Base-by-base conservation (phyloP, 2,329 filamentous ascomycete genomes). In the Epicoccum nigrum region DNA sequence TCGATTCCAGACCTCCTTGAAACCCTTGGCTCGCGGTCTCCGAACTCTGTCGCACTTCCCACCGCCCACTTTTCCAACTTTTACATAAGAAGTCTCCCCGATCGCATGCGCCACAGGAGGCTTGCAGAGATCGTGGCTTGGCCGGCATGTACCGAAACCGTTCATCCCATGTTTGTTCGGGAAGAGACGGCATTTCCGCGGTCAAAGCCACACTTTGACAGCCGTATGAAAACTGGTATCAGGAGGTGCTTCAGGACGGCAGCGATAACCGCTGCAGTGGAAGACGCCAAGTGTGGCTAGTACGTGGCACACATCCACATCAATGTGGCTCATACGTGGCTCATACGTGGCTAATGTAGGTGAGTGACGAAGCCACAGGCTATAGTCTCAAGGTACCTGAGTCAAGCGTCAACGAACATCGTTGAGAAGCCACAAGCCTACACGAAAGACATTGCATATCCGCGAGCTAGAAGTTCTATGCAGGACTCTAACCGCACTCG, bases 1-100 rank as follows among this genome's bases (percentile, higher is more conserved):
- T 28, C 28, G 38, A 47, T 47, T 21, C 34, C 43, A 47, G 38
- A 52, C 49, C 31, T 19, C 11, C 30, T 44, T 38, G 33, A 52
- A 47, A 52, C 49, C 38, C 49, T 52, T 52, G 49, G 44, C 49
- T 27, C 31, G 21, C 16, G 17, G 32, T 47, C 43, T 47, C 38
- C 43, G 30, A 32, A 27, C 9, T 40, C 20, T 8, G 8, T 31
- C 43, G 23, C 33, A 42, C n/a, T 13, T 54, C 41, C 27, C 6
- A 15, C 19, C 32, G 27, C 31, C 31, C 31, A 45, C 45, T 42
- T 54, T 33, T 37, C 16, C 15, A 42, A 30, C 32, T 15, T 31
- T 54, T 54, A 54, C 51, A 35, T 54, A 54, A 54, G 39, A 41
- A 43, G 43, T 34, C 13, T 33, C 25, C 38, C 23, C 40, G 28